Base-by-base conservation (phyloP, 2,329 filamentous ascomycete species). In the Colletotrichum godetiae region DNA sequence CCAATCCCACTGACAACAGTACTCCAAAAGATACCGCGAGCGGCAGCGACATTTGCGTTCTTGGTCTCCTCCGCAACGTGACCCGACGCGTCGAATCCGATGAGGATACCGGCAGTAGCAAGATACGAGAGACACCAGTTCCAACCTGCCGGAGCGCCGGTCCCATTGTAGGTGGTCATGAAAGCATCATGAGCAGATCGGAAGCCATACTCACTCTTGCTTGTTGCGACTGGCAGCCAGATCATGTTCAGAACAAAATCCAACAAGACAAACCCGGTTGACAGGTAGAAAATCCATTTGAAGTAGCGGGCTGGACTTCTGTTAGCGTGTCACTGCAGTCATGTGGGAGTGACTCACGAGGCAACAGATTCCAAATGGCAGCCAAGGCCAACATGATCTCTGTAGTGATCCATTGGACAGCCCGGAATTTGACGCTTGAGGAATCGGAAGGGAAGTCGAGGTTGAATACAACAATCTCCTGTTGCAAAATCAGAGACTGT, bases 121-220 rank as follows among this genome's bases (percentile, higher is more conserved):
- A 90, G 86, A 78, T 89, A 91, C 4, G 88, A 90, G 4, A 91
- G 83, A 80, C 89, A 90, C 89, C 89, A 91, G 77, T 91, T 91
- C 89, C 89, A 91, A 3, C 86, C 89, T 1, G 85, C 82, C 0
- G 89, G 88, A 1, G 87, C 87, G 12, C 87, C 87, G 12, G 87
- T 88, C 1, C 86, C 87, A 69, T 91, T 91, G 77, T 90, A 90
- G 0, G 89, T 91, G 13, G 88, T 86, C 81, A 90, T 88, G 78
- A 91, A 91, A 10, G 89, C 89, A 72, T 90, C 89, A 46, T 89
- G 83, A 0, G 89, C 84, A 1, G 87, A 84, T n/a, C 89, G 86
- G 79, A 91, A 91, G 2, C 89, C 89, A 77, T 86, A 87, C 19
- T 33, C 33, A 0, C 87, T 89, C 68, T 88, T 84, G 72, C 82